These are phyloP conservation scores for Rhynchosporium secalis DNA, from an alignment of 2,329 filamentous ascomycete genomes.

Conservation along the genomic window DNA sequence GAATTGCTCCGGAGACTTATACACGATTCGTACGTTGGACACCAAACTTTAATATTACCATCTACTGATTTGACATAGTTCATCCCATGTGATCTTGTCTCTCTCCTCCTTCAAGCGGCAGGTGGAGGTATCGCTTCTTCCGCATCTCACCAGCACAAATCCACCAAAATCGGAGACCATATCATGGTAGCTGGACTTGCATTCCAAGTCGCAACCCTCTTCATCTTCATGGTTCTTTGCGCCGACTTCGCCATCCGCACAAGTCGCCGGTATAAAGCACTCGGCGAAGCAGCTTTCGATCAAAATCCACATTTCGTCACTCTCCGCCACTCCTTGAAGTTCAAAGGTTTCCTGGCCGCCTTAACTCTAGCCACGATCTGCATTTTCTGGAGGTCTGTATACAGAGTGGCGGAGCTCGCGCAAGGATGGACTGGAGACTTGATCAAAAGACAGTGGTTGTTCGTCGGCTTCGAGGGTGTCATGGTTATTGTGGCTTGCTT, in stretches of 20 bases:
- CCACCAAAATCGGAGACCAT: conserved; percentile 50
- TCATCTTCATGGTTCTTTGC: conserved; percentile 51
- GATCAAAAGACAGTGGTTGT: conserved; percentile 55
- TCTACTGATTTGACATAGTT: conserved; percentile 45
- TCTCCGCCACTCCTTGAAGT: conserved; percentile 17
- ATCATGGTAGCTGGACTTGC: conserved; percentile 65
- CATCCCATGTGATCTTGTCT: conserved; percentile 62
- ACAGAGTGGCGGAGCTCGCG: conserved; percentile 58
- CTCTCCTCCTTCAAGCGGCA: conserved; percentile 59
- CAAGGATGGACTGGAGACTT: conserved; percentile 61
- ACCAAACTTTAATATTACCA: conserved; percentile 37
- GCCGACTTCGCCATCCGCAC: conserved; percentile 33
- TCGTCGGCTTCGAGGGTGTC: conserved; percentile 58
- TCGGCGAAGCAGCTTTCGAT: conserved; percentile 35
- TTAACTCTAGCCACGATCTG: conserved; percentile 51
- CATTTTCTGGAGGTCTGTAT: conserved; percentile 57
- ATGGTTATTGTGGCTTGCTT: conserved; percentile 50
- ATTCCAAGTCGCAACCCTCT: conserved; percentile 59
- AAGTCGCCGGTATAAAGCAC: conserved; percentile 37
- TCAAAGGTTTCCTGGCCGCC: conserved; percentile 31
- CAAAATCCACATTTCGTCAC: conserved; percentile 24
- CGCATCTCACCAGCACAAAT: conserved; percentile 43
- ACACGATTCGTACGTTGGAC: conserved; percentile 49
- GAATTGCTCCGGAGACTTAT: conserved; percentile 49
- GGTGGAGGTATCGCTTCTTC: conserved; percentile 61